These are phyloP conservation scores for Kondoa subrosea DNA, from an alignment of 768 basidiomycete species.

Conservation along the genomic window DNA sequence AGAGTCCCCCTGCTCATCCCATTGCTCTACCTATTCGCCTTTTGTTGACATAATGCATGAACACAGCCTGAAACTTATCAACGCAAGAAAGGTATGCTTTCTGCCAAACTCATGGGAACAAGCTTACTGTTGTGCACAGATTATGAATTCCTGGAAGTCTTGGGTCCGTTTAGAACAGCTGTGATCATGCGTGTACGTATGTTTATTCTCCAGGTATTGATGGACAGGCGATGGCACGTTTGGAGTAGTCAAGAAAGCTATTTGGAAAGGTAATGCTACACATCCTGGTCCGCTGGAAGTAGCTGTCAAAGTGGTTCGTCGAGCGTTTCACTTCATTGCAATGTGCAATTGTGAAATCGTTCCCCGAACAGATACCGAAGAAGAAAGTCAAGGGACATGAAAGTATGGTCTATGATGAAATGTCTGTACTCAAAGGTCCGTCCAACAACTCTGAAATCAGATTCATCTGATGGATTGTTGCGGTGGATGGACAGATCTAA, in stretches of 20 bases:
- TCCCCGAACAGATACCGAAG: slow-evolving; percentile 82
- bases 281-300: not conserved
- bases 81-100: slow-evolving; percentile 1
- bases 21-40: too few species aligned
- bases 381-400: slow-evolving; percentile 47
- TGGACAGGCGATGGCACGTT: slow-evolving; percentile 8
- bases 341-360: not conserved
- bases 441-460: not conserved
- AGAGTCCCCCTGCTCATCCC: not conserved
- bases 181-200: not conserved
- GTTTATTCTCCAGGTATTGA: not conserved
- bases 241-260: slow-evolving; percentile 18
- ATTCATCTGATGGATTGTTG: not conserved
- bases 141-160: slow-evolving; percentile 6
- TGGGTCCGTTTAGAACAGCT: slow-evolving; percentile 1
- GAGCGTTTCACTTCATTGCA: not conserved
- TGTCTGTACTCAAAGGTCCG: slow-evolving; percentile 57
- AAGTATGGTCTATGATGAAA: slow-evolving; percentile 70
- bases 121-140: not conserved
- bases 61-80: not conserved
- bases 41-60: not conserved
- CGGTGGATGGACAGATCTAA: slow-evolving; percentile 39
- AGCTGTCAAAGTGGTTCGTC: slow-evolving; percentile 5
- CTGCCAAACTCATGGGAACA: not conserved
- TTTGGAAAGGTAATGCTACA: slow-evolving; percentile 5